Evolutionary conservation across 331 rosid species (phyloP).

Genomic region (Prunus yedoensis): DNA sequence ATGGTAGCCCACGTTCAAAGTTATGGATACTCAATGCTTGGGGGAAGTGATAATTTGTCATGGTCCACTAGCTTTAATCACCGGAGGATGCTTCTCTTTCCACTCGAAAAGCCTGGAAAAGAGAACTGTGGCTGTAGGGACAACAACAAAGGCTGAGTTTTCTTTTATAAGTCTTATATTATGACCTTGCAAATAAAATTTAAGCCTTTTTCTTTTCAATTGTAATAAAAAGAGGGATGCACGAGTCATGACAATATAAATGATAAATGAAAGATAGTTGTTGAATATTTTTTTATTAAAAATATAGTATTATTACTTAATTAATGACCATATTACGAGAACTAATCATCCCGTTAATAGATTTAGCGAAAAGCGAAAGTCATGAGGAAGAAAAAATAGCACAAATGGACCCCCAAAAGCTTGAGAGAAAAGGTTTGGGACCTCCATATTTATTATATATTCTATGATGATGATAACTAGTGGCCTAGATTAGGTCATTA

Average conservation of each 20-base stretch:
- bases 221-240: not conserved
- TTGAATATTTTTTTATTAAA: too few species aligned
- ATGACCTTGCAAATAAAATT: not conserved
- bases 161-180: slow-evolving; percentile 21
- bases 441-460: not conserved
- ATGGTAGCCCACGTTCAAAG: slow-evolving; percentile 32
- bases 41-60: slow-evolving; percentile 28
- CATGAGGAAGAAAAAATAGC: not conserved
- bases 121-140: slow-evolving; percentile 5
- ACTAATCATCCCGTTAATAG: not conserved
- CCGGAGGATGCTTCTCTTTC: slow-evolving; percentile 16
- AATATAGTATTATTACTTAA: not conserved
- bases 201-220: too few species aligned
- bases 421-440: not conserved
- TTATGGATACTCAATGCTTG: not conserved
- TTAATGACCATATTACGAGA: not conserved
- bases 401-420: not conserved
- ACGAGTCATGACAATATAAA: not conserved
- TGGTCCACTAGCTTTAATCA: slow-evolving; percentile 36
- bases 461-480: not conserved
- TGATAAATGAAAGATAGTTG: too few species aligned
- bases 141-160: slow-evolving; percentile 7
- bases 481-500: not conserved
- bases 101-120: slow-evolving; percentile 8
- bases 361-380: not conserved